Evolutionary conservation across 2,329 filamentous ascomycete genomes (phyloP), one percentile per base, ranked within the genome.

Genomic region (Colletotrichum sp.): DNA sequence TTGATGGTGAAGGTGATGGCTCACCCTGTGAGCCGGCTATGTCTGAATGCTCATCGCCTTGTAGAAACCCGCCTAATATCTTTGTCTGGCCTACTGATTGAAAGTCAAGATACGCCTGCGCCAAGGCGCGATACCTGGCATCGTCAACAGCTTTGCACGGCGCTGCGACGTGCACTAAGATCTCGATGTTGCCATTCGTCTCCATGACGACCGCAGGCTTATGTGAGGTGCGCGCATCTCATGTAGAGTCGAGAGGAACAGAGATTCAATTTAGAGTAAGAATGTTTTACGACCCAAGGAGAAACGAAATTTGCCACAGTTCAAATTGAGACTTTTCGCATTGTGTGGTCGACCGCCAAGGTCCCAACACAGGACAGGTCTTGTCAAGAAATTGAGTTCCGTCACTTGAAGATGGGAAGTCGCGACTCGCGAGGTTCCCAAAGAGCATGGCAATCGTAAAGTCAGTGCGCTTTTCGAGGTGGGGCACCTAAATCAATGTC

Each of bases 151-250:
- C 83, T 52, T 81, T 86, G 79, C 88, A 88, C 8, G 90, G 88
- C 34, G 90, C 90, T 13, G 88, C 82, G 71, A 90, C 86, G 80
- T 92, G 90, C 67, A 91, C 87, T 60, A 92, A 85, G 60, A 92
- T 89, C 82, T 92, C 90, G 68, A 87, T 84, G 75, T 88, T 83
- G n/a, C 59, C 59, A 39, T 49, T 52, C 55, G 65, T 72, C 69
- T 76, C 76, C 76, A 76, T 76, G 68, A 67, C 62, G 67, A 71
- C 72, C 55, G 32, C 49, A 24, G 60, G 55, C 36, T 15, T 32
- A 16, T 44, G 16, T 39, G 26, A 21, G 60, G n/a, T 12, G 13
- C 39, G 18, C 18, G 67, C 70, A 76, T 76, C 49, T 74, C 64
- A 73, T 59, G 24, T 28, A 24, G 36, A n/a, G 59, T 15, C 12